These are phyloP conservation scores for Penicillium glabrum DNA, from an alignment of 2,329 filamentous ascomycete genomes.

Conservation along the genomic window DNA sequence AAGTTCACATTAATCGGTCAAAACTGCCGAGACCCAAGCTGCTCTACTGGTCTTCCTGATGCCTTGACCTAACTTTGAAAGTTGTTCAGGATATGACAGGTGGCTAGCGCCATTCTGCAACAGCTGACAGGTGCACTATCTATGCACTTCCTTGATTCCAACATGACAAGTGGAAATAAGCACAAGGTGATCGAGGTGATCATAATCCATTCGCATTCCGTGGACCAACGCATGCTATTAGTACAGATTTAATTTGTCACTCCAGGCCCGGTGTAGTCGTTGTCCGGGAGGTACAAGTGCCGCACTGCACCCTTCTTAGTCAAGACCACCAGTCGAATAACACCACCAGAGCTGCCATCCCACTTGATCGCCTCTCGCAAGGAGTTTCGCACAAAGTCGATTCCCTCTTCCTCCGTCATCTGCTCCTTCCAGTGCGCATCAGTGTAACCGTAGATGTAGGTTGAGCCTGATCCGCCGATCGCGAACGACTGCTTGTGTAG, in stretches of 20 bases:
- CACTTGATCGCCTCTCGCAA: slow-evolving; percentile 96
- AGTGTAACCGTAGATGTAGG: slow-evolving; percentile 99
- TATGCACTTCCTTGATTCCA: neutral
- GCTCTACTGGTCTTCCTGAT: neutral
- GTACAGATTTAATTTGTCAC: slow-evolving; percentile 39
- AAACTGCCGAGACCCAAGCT: neutral
- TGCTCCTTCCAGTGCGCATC: slow-evolving; percentile 93
- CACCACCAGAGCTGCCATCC: slow-evolving; percentile 97
- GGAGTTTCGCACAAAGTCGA: slow-evolving; percentile 88
- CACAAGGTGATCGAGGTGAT: neutral
- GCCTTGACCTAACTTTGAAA: neutral
- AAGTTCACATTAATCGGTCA: neutral
- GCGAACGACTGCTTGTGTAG: slow-evolving; percentile 96
- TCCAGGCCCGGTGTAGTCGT: slow-evolving; percentile 76
- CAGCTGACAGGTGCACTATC: neutral
- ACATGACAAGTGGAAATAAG: neutral
- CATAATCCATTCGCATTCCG: slow-evolving; percentile 15
- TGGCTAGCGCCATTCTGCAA: neutral
- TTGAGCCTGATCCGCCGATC: slow-evolving; percentile 94
- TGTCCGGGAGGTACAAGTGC: slow-evolving; percentile 94
- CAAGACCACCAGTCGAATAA: slow-evolving; percentile 96
- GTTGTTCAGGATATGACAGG: neutral
- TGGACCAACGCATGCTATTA: slow-evolving; percentile 18
- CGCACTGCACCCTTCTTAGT: slow-evolving; percentile 85
- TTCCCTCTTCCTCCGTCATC: slow-evolving; percentile 89